Evolutionary conservation across 768 basidiomycete species (phyloP), one percentile per base, ranked within the genome.

Genomic region (Mycena pura): DNA sequence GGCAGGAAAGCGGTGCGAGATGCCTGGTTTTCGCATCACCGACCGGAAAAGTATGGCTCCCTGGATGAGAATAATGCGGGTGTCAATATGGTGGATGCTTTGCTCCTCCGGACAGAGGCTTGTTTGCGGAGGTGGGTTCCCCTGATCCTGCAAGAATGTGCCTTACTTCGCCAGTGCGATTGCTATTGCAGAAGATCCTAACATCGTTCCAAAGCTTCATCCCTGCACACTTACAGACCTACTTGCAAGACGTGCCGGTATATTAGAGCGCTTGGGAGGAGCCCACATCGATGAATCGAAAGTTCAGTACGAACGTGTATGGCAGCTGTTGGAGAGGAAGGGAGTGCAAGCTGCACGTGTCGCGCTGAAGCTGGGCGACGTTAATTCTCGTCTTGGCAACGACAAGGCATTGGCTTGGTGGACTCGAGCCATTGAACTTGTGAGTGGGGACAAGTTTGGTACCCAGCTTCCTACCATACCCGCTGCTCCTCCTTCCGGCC

Each of bases 11-110:
- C 83, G 39, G 74, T 89, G 1, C 86, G 91, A 31, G 81, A 83
- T 28, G 89, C 91, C 13, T 93, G 90, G 90, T 86, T 88, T 75
- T 84, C 85, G 0, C 80, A 84, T 57, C 77, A 89, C 62, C 90
- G 90, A 13, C 62, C 62, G 24, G 56, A 63, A 27, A 58, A 34
- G 25, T 63, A 57, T n/a, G 56, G 31, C 2, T 46, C 56, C 14
- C 4, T 58, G 19, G 50, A 48, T n/a, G 62, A 27, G 5, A 15
- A 32, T 15, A 50, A 50, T 3, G 76, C 76, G 29, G 73, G 74
- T 21, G 71, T 82, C 61, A 77, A 78, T 40, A 73, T 81, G 61
- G 74, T 87, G 31, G 84, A 90, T 56, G 78, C 85, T n/a, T 78
- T 82, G 43, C 73, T 88, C 40, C 80, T 82, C 52, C 79, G 74